Evolutionary conservation across 306 rosid species (phyloP).

Genomic region (Dalbergia cochinchinensis): DNA sequence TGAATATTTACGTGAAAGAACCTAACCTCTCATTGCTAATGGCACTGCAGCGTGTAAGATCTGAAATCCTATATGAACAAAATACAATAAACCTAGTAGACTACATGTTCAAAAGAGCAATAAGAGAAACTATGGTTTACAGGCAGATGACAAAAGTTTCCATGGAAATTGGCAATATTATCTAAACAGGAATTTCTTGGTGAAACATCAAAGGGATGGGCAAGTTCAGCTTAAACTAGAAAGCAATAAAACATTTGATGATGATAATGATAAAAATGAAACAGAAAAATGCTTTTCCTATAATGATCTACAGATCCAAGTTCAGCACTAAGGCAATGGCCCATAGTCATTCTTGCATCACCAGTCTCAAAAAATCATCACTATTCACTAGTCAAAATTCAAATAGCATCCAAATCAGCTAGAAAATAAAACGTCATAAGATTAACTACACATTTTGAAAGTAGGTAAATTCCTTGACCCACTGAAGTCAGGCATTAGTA

Average conservation of each 20-base stretch:
- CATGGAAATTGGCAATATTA: not conserved
- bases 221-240: too few species aligned
- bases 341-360: constrained; percentile 22
- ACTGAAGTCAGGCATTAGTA: not conserved
- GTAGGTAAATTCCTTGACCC: not conserved
- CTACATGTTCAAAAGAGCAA: not conserved
- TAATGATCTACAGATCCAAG: not conserved
- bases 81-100: not conserved
- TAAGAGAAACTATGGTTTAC: not conserved
- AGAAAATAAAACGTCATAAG: constrained; percentile 5
- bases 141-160: constrained; percentile 4
- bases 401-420: constrained; percentile 5
- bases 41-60: not conserved
- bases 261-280: not conserved
- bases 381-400: not conserved
- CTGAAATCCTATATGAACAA: constrained; percentile 1
- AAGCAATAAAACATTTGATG: not conserved
- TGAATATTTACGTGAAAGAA: not conserved
- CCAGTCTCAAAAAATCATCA: not conserved
- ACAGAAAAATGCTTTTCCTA: not conserved
- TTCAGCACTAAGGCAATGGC: not conserved
- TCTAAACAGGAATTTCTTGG: not conserved
- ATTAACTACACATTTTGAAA: not conserved
- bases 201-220: not conserved
- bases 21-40: not conserved